Base-by-base conservation (phyloP, 1,284 basidiomycete genomes). In the Sanghuangporus weigelae region DNA sequence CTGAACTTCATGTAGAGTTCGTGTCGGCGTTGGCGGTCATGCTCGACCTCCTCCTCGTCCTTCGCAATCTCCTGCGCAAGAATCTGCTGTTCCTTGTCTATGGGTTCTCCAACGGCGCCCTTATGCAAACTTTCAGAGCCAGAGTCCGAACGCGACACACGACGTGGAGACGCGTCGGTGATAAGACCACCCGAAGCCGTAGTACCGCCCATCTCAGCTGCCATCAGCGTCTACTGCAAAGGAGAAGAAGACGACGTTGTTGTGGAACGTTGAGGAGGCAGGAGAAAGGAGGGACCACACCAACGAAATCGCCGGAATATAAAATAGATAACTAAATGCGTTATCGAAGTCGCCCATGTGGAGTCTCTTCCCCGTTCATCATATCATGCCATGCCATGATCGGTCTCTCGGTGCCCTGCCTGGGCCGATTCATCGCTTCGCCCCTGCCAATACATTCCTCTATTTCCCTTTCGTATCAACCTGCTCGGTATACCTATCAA, bases 1-100 rank as follows among this genome's bases (percentile, higher is more conserved):
- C 79, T 74, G 57, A 74, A 63, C 62, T 69, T 73, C 65, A 66
- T 66, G 63, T 73, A 73, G 36, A 72, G 63, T 11, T 63, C 61
- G 56, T 62, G 56, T 46, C 60, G 63, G 14, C 63, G 54, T 26
- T 59, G 40, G 10, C 69, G 67, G 49, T 71, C 69, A 35, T 71
- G 71, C 36, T 72, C 67, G 35, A 73, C 70, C 19, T 69, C 70
- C 4, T 71, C 67, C 49, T 68, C 67, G 35, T 68, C 68, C 19
- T 38, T 49, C 1, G 44, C 60, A 12, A 23, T 62, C 59, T 72
- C 71, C 51, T 63, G 40, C 11, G 49, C 58, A 16, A 59, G 48
- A 57, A 68, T 66, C 55, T 69, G 66, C 39, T 70, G 70, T 63
- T 71, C 70, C 54, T 68, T 66, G 55, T 59, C 63, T 35, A 69